A percentile compares a stretch with the other conserved stretches of the same genome.
Conservation (phyloP, 805 yeast species). For the Suhomyces vadensis region DNA sequence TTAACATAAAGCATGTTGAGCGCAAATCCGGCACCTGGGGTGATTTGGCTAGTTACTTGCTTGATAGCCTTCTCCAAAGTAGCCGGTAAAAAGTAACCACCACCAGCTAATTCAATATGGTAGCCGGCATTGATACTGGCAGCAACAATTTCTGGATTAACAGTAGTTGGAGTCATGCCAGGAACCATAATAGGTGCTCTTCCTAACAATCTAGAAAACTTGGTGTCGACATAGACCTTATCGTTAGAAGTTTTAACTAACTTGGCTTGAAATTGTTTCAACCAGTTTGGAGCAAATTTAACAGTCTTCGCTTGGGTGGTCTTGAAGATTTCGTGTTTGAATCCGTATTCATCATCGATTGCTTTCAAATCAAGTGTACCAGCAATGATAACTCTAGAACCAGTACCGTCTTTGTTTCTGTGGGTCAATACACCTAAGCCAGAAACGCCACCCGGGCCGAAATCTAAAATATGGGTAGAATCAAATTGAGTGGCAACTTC, state of each 20-base stretch:
- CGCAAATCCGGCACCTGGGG: constrained; percentile 89
- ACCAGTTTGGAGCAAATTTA: constrained; percentile 89
- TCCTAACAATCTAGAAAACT: constrained; percentile 87
- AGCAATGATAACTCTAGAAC: constrained; percentile 90
- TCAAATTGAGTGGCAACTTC: constrained; percentile 80
- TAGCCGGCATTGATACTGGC: constrained; percentile 95
- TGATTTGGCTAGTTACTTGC: constrained; percentile 61
- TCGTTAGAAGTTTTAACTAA: constrained; percentile 72
- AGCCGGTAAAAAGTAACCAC: constrained; percentile 86
- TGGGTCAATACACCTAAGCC: constrained; percentile 96
- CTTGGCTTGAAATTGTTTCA: constrained; percentile 81
- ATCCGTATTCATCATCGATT: constrained; percentile 84
- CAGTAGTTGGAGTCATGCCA: constrained; percentile 99
- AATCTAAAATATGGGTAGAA: constrained; percentile 89
- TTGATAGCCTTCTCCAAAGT: constrained; percentile 75
- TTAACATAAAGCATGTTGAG: constrained; percentile 92
- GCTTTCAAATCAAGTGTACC: constrained; percentile 74
- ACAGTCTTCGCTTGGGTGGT: constrained; percentile 55
- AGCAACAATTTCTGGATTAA: constrained; percentile 89
- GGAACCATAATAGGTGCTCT: constrained; percentile 97
- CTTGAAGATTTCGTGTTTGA: constrained; percentile 92
- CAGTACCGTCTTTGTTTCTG: constrained; percentile 98
- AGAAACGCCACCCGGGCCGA: constrained; percentile 98
- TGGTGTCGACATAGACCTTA: constrained; percentile 86
- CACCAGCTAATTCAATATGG: constrained; percentile 97